Conservation (phyloP, 441 rosid species). For the Euphorbia corollata region DNA sequence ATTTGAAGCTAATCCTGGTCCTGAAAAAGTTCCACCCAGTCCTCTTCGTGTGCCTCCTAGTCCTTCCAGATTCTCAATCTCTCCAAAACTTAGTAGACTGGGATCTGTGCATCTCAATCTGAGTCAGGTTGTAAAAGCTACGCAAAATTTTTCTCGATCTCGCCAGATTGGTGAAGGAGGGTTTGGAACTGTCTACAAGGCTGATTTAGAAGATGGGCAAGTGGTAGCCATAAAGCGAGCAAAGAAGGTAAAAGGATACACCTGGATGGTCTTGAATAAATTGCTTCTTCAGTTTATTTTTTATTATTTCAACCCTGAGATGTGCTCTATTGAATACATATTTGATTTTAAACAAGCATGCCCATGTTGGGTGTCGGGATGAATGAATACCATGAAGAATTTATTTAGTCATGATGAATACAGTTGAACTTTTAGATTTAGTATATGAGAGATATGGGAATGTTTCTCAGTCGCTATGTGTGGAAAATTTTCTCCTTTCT, state of each 20-base stretch:
- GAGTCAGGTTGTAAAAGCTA: conserved; percentile 56
- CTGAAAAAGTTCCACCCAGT: conserved; percentile 61
- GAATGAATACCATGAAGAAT: not conserved
- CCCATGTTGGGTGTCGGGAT: not conserved
- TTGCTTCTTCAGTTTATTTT: not conserved
- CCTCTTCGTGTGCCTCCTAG: conserved; percentile 75
- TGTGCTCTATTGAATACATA: not conserved
- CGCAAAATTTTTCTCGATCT: conserved; percentile 56
- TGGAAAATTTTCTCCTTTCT: not conserved
- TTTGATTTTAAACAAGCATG: not conserved
- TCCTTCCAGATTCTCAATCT: conserved; percentile 67
- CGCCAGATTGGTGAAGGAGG: conserved; percentile 80
- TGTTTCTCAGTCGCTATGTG: not conserved
- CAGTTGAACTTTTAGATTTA: not conserved
- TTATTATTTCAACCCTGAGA: not conserved
- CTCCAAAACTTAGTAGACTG: conserved; percentile 58
- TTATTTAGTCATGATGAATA: not conserved
- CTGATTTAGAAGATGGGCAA: conserved; percentile 55
- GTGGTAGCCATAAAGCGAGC: conserved; percentile 93
- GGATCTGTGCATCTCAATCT: conserved; percentile 57
- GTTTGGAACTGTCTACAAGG: conserved; percentile 80
- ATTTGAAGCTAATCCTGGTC: conserved; percentile 39
- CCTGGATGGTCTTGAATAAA: conserved; percentile 6
- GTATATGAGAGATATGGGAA: not conserved
- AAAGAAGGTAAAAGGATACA: conserved; percentile 54